These are phyloP conservation scores for Paramecium pentaurelia DNA, from an alignment of 73 alveolate genomes.

Conservation along the genomic window DNA sequence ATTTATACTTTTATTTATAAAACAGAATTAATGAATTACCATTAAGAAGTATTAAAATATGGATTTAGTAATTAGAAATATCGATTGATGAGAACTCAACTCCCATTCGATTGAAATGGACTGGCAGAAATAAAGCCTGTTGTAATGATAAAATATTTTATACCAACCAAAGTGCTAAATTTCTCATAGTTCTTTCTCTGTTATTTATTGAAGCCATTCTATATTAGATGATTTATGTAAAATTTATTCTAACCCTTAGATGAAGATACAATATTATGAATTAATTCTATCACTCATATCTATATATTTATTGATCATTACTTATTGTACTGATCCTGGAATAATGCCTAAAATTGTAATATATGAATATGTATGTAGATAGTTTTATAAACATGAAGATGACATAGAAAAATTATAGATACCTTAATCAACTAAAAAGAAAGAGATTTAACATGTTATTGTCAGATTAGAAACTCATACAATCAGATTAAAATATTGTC, in stretches of 20 bases:
- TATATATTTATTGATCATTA: neutral
- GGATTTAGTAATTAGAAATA: conserved; percentile 11
- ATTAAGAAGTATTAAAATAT: neutral
- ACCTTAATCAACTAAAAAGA: conserved; percentile 1
- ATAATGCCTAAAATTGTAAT: conserved; percentile 56
- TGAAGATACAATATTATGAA: neutral
- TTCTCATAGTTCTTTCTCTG: neutral
- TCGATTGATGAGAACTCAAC: neutral
- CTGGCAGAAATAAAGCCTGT: neutral
- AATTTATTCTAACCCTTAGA: neutral
- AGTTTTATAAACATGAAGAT: conserved; percentile 40
- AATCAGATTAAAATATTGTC: conserved; percentile 49
- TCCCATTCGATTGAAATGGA: conserved; percentile 1
- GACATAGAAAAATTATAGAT: neutral
- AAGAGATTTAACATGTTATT: neutral
- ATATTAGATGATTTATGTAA: neutral
- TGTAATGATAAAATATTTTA: neutral
- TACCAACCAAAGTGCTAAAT: neutral
- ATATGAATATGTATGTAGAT: neutral
- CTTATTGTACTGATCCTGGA: conserved; percentile 58
- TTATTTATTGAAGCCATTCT: neutral
- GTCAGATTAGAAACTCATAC: neutral
- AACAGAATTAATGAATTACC: neutral
- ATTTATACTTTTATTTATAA: neutral
- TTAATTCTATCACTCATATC: neutral